Conservation (phyloP, 2,329 filamentous ascomycete genomes). For the Trichoderma endophyticum region DNA sequence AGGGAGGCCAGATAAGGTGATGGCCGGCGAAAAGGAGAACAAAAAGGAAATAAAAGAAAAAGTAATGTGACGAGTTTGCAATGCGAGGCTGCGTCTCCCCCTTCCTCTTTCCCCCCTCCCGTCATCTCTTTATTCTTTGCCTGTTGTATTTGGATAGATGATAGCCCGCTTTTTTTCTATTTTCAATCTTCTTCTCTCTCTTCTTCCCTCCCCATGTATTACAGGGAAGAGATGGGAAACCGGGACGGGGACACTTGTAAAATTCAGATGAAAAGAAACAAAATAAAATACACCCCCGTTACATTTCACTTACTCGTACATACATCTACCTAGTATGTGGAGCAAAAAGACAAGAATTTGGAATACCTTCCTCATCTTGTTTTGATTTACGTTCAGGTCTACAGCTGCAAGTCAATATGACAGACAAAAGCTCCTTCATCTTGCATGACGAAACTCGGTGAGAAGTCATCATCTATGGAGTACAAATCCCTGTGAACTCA, state of each 20-base stretch:
- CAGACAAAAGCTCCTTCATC: neutral
- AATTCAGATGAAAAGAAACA: neutral
- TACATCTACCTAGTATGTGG: neutral
- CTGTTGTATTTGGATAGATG: neutral
- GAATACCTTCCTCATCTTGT: neutral
- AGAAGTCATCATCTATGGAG: neutral
- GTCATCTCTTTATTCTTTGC: neutral
- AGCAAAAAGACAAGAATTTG: neutral
- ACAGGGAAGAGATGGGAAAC: neutral
- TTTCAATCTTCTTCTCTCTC: neutral
- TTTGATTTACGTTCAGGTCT: neutral
- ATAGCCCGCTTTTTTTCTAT: neutral
- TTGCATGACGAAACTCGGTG: neutral
- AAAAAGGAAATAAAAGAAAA: neutral
- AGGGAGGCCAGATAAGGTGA: constrained; percentile 26
- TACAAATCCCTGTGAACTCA: neutral
- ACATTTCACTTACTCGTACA: neutral
- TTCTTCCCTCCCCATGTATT: neutral
- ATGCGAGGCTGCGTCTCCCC: neutral
- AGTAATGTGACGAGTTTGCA: neutral
- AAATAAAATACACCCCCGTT: neutral
- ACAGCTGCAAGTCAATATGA: neutral
- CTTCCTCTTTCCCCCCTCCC: neutral
- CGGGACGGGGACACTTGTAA: neutral
- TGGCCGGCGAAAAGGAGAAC: too few relatives aligned